Base-by-base conservation (phyloP, 805 yeast species). In the Scheffersomyces spartinae region DNA sequence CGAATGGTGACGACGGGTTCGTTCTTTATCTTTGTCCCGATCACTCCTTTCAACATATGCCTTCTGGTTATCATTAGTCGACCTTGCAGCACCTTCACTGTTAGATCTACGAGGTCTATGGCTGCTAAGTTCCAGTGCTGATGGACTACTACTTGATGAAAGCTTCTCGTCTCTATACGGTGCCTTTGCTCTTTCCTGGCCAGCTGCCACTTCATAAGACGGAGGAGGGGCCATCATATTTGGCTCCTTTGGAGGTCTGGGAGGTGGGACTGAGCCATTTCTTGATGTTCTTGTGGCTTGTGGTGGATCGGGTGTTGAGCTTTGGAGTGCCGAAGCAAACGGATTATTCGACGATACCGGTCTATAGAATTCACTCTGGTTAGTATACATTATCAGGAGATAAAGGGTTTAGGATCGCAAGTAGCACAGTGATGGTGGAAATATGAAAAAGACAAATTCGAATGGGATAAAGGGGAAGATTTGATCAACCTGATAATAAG, bases 181-280 rank as follows among this genome's bases (percentile, higher is more conserved):
- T 15, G 45, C 32, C 21, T 42, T 51, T 7, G 52, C 42, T 16
- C 52, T 48, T 14, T 59, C 61, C 10, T 55, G 47, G n/a, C 72
- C 72, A 2, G 82, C 74, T 12, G 65, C 78, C 37, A 76, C 85
- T 35, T 74, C 81, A 41, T 77, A 76, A 0, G 83, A 61, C 6
- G 85, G 84, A 5, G 83, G 82, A 3, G 47, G 48, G 5, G 64
- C 47, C 6, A 37, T 32, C 8, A 26, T 18, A n/a, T 38, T 38
- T 9, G 37, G 30, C 46, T 40, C 59, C 44, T 47, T 38, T 6
- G 61, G 53, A 25, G 62, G 60, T n/a, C 44, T 32, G 14, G 49
- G 39, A 4, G 33, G 32, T 8, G 31, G 25, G n/a, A n/a, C n/a
- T n/a, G n/a, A n/a, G n/a, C n/a, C n/a, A n/a, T n/a, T n/a, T n/a